phyloP scores from a whole-genome alignment of 805 yeast species.

The Saccharomyces jurei region DNA sequence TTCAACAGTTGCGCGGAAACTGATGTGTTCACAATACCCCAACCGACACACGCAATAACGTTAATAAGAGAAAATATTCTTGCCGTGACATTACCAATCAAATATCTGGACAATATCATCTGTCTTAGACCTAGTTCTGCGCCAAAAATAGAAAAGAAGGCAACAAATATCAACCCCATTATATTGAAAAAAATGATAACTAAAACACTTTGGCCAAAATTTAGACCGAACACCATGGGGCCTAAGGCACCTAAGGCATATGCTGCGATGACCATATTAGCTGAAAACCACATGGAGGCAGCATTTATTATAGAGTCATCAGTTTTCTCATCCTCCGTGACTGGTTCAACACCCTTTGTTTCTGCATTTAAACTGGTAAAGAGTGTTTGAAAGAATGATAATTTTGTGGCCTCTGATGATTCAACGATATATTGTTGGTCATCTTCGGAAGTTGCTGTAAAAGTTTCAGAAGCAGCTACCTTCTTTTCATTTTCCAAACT shows the following conservation, averaged over 20 bases:
- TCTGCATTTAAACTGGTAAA: conserved; percentile 37
- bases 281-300: conserved; percentile 86
- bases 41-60: conserved; percentile 80
- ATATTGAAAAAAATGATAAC: conserved; percentile 63
- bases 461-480: not conserved
- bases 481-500: not conserved
- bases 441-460: not conserved
- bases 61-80: conserved; percentile 72
- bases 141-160: conserved; percentile 75
- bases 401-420: conserved; percentile 10
- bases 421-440: conserved; percentile 9
- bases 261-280: conserved; percentile 81
- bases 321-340: conserved; percentile 70
- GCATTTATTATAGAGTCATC: conserved; percentile 59
- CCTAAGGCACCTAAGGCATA: conserved; percentile 71
- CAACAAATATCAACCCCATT: conserved; percentile 71
- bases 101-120: conserved; percentile 68
- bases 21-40: conserved; percentile 91
- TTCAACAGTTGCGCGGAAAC: conserved; percentile 77
- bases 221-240: conserved; percentile 51
- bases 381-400: conserved; percentile 17
- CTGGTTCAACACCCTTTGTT: conserved; percentile 70
- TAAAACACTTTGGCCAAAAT: conserved; percentile 65
- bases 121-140: conserved; percentile 82
- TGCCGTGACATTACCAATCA: conserved; percentile 67